Evolutionary conservation across 1,284 basidiomycete species (phyloP).

Genomic region (Lignosus rhinocerotis): DNA sequence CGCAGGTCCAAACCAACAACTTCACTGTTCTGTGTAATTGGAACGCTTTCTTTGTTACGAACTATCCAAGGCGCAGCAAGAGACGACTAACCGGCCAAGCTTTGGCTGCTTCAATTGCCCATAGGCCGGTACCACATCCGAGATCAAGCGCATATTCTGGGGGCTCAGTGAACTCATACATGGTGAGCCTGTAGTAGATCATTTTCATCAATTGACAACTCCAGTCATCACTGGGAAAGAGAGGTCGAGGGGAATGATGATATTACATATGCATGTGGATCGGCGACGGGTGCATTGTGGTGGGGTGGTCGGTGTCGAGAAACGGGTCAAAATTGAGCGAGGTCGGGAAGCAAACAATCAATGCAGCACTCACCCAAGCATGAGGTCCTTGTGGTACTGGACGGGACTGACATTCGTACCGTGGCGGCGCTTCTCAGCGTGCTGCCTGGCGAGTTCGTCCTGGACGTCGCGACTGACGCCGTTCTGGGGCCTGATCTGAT

Average conservation of each 20-base stretch:
- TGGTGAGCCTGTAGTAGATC: conserved; percentile 48
- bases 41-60: neutral
- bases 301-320: neutral
- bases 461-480: conserved; percentile 46
- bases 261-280: neutral
- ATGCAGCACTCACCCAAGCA: conserved; percentile 50
- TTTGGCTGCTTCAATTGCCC: conserved; percentile 67
- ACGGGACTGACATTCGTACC: conserved; percentile 58
- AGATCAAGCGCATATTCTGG: conserved; percentile 65
- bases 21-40: conserved; percentile 43
- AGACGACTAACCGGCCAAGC: conserved; percentile 55
- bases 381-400: conserved; percentile 46
- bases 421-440: conserved; percentile 41
- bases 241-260: neutral
- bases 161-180: conserved; percentile 51
- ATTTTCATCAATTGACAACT: conserved; percentile 61
- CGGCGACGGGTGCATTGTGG: neutral
- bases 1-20: conserved; percentile 63
- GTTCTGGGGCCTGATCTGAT: conserved; percentile 8
- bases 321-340: conserved; percentile 1
- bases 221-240: conserved; percentile 62
- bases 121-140: conserved; percentile 80
- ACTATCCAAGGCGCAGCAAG: neutral
- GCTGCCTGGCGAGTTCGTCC: conserved; percentile 42
- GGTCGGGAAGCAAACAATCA: neutral